phyloP scores from a whole-genome alignment of 2,329 filamentous ascomycete species.

The Sphaerulina populicola region DNA sequence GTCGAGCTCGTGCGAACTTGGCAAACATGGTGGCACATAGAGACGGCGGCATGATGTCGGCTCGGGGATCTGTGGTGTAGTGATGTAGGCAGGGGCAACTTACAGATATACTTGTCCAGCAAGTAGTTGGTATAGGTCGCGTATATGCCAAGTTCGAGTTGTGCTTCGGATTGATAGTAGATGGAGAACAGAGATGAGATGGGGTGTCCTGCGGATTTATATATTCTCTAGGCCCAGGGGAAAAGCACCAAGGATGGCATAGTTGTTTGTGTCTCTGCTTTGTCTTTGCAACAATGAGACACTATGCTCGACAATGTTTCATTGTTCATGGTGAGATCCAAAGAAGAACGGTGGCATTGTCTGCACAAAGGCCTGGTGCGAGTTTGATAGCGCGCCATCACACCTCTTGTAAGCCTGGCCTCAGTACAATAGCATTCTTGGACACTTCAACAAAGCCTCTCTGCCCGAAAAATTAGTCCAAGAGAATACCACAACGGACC shows the following conservation, averaged over 20 bases:
- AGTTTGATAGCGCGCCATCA: not conserved
- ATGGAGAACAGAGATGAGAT: not conserved
- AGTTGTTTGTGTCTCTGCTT: not conserved
- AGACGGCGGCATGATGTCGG: not conserved
- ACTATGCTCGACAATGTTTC: not conserved
- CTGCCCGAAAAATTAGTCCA: conserved; percentile 7
- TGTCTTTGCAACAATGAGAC: not conserved
- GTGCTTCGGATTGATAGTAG: not conserved
- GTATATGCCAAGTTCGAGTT: not conserved
- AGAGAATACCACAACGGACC: conserved; percentile 9
- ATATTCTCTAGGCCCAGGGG: not conserved
- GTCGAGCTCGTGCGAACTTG: not conserved
- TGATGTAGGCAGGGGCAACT: not conserved
- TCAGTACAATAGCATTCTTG: not conserved
- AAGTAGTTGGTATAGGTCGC: not conserved
- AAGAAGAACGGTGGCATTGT: not conserved
- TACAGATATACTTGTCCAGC: conserved; percentile 1
- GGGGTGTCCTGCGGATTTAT: not conserved
- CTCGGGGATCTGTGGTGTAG: not conserved
- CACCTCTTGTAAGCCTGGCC: not conserved
- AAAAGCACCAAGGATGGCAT: not conserved
- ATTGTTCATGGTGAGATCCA: not conserved
- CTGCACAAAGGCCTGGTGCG: not conserved
- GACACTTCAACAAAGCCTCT: not conserved
- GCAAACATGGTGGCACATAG: not conserved